Evolutionary conservation across 768 basidiomycete species (phyloP).

Genomic region (Mycena rebaudengoi): DNA sequence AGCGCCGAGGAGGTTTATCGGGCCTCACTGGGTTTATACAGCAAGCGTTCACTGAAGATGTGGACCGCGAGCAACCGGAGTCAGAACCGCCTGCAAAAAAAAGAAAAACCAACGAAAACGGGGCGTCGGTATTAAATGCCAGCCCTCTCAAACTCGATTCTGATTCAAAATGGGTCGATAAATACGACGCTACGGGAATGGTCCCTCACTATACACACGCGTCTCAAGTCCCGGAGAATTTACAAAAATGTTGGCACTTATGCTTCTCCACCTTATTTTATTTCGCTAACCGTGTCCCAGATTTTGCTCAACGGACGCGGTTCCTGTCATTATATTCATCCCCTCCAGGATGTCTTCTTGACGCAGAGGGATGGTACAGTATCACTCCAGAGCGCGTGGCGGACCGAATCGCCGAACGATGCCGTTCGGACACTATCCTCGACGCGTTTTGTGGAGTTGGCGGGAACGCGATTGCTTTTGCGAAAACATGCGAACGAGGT

Average conservation of each 20-base stretch:
- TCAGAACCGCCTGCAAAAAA: slow-evolving; percentile 45
- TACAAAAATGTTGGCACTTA: slow-evolving; percentile 91
- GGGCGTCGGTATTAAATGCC: slow-evolving; percentile 19
- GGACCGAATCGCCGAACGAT: slow-evolving; percentile 90
- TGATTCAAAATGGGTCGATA: slow-evolving; percentile 43
- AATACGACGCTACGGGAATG: slow-evolving; percentile 75
- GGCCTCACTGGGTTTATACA: slow-evolving; percentile 55
- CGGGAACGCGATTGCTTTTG: slow-evolving; percentile 97
- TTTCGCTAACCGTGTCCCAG: slow-evolving; percentile 47
- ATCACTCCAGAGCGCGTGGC: slow-evolving; percentile 96
- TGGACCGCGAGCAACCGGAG: slow-evolving; percentile 5
- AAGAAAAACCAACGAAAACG: slow-evolving; percentile 33
- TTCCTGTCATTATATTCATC: slow-evolving; percentile 82
- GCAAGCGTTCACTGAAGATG: slow-evolving; percentile 43
- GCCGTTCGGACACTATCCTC: slow-evolving; percentile 83
- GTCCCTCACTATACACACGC: slow-evolving; percentile 74
- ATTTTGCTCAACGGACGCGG: slow-evolving; percentile 85
- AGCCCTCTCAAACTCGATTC: too few relatives aligned
- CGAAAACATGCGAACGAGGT: slow-evolving; percentile 95
- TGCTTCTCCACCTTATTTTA: slow-evolving; percentile 23
- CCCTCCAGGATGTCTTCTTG: slow-evolving; percentile 80
- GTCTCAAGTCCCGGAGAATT: slow-evolving; percentile 76
- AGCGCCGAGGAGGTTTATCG: slow-evolving; percentile 51
- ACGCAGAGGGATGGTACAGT: slow-evolving; percentile 98
- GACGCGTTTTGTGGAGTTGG: slow-evolving; percentile 99